Evolutionary conservation across 495 filamentous ascomycete species (phyloP), one percentile per base, ranked within the genome.

Genomic region (Pyrenula massariospora): DNA sequence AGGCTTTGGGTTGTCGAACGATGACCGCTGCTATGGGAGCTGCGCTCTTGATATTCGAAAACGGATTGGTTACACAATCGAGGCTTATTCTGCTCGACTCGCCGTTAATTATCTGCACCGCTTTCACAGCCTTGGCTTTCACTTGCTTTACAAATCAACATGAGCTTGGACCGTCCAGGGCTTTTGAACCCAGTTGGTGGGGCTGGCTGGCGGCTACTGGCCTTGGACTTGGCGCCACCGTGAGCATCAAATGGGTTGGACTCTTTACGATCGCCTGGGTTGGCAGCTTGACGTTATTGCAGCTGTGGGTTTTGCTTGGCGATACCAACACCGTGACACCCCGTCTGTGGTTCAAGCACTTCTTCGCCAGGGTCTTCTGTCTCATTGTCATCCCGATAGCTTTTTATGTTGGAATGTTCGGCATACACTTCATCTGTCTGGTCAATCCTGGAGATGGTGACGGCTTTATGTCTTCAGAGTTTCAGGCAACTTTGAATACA

Each of bases 181-280:
- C 94, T 12, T 98, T 98, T 72, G 71, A 81, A 56, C 80, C 84
- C 11, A 84, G 82, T 65, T 98, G 93, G 93, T 98, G 93, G 93
- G 94, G 97, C 73, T 98, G 94, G 93, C 79, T 98, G 51, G 80
- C 76, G 48, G 82, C 87, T 63, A 96, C 89, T 21, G 93, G 93
- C 55, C 70, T 97, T 23, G 84, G 85, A 12, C 77, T 98, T 50
- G 93, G 93, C 59, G 88, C 91, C 48, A 98, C 93, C 0, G 79
- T 89, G 57, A 96, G 92, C 71, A 88, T 96, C 57, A 98, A 98
- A 76, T 98, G 93, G 93, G 93, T 98, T 65, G 93, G 93, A 31
- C 76, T 98, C 50, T 97, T 97, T 75, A 98, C 93, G 50, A 96
- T 96, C 68, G 93, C 92, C 21, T 98, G 93, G 93, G 91, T 98